Evolutionary conservation across 1,284 basidiomycete species (phyloP), one percentile per base, ranked within the genome.

Genomic region (Cutaneotrichosporon daszewskae): DNA sequence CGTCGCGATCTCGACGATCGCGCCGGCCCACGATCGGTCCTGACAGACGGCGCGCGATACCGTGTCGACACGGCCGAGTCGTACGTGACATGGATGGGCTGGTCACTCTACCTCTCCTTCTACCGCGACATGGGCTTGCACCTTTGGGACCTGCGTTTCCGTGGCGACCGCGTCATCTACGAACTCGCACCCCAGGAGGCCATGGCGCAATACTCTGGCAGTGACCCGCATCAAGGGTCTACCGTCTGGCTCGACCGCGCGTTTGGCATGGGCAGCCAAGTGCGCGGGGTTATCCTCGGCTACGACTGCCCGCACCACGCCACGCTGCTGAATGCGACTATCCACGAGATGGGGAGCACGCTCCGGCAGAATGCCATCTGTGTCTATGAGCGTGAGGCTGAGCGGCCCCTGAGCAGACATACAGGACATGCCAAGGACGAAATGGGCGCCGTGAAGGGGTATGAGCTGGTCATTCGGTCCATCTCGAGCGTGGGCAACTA

Each of bases 261-360:
- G 56, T 83, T 82, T 50, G 82, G 82, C 25, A 81, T 83, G 78
- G 66, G 64, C n/a, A 78, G 77, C 0, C 54, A 72, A 3, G 77
- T 79, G 9, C 74, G 77, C 18, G 75, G 79, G 38, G 71, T 83
- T 67, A 73, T 83, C 23, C 74, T 76, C 0, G 77, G 78, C 33
- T 83, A 83, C 58, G 81, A 84, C 60, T 83, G 81, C 54, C 82
- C 82, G 3, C 64, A 76, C 49, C 78, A 82, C 40, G 76, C 81
- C 0, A 68, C 78, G 12, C 79, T 75, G 55, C 68, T 84, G 5
- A 77, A 79, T 5, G 78, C 78, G 1, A 79, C 77, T 2, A 77
- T 78, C 0, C 75, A 77, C 59, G 66, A 66, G 32, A 45, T 58
- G 4, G 78, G 79, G 3, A 74, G 68, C 4, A 61, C 76, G 44